A percentile compares a stretch with the other conserved stretches of the same genome.
phyloP scores from a whole-genome alignment of 441 rosid genomes.

The Gossypium trilobum region DNA sequence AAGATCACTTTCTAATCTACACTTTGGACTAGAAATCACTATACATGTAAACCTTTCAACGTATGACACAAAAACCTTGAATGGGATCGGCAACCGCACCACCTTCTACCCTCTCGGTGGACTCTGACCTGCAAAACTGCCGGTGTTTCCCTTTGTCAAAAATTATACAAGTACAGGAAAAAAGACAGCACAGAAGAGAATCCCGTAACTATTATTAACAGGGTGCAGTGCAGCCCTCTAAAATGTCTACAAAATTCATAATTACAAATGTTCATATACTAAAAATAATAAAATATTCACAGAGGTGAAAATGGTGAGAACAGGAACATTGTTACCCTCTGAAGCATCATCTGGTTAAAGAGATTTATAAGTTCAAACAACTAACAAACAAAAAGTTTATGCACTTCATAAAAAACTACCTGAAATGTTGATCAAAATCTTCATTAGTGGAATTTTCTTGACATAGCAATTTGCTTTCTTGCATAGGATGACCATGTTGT shows the following conservation, averaged over 20 bases:
- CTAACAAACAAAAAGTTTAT: slow-evolving; percentile 10
- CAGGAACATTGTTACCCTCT: background rate
- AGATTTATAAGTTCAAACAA: background rate
- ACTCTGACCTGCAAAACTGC: slow-evolving; percentile 26
- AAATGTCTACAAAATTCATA: background rate
- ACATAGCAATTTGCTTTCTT: slow-evolving; percentile 57
- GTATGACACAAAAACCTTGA: slow-evolving; percentile 3
- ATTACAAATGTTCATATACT: background rate
- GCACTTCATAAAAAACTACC: slow-evolving; percentile 29
- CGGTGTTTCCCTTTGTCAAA: background rate
- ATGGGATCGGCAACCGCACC: slow-evolving; percentile 11
- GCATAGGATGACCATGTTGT: slow-evolving; percentile 36
- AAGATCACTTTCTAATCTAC: slow-evolving; percentile 24
- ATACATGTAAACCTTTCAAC: slow-evolving; percentile 23
- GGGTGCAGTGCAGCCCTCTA: background rate
- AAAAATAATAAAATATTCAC: background rate
- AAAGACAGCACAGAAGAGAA: background rate
- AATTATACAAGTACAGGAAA: background rate
- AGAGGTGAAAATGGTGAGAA: background rate
- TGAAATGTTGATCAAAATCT: slow-evolving; percentile 56
- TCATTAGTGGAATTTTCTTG: slow-evolving; percentile 84
- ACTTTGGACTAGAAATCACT: slow-evolving; percentile 25
- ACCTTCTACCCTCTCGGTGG: slow-evolving; percentile 15
- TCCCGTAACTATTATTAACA: background rate
- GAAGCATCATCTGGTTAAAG: slow-evolving; percentile 6